Evolutionary conservation across 176 grass and related monocot species (phyloP).

Genomic region (Carex littledalei): DNA sequence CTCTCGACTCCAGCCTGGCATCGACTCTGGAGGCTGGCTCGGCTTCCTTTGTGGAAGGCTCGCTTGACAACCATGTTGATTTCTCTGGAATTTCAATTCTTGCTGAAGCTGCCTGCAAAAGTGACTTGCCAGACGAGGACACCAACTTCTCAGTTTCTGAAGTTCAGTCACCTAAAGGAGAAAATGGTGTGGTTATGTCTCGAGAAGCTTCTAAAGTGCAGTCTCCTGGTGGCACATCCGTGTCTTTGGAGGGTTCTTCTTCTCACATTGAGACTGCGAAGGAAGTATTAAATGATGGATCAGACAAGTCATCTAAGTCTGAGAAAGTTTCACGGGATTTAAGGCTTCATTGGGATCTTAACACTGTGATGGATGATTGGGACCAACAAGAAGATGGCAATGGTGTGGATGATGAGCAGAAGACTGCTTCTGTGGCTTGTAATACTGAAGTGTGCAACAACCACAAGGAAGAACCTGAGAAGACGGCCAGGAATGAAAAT

Average conservation of each 20-base stretch:
- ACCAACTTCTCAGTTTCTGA: conserved; percentile 27
- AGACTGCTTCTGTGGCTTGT: conserved; percentile 20
- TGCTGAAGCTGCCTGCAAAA: conserved; percentile 77
- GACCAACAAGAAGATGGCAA: conserved; percentile 28
- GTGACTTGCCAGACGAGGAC: conserved; percentile 36
- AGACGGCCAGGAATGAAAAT: neutral
- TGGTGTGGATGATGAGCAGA: conserved; percentile 15
- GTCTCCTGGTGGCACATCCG: neutral
- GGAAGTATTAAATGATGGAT: conserved; percentile 21
- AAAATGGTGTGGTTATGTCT: conserved; percentile 17
- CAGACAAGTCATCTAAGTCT: conserved; percentile 16
- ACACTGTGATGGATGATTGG: conserved; percentile 83
- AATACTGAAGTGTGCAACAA: conserved; percentile 17
- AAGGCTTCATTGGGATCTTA: conserved; percentile 96
- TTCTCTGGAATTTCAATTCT: conserved; percentile 99
- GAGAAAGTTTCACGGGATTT: conserved; percentile 35
- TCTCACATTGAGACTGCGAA: neutral
- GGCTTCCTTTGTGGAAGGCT: conserved; percentile 31
- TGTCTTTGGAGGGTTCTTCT: neutral
- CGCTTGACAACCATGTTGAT: conserved; percentile 47
- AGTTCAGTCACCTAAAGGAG: conserved; percentile 35
- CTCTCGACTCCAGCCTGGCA: conserved; percentile 36
- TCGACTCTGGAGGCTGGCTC: conserved; percentile 33
- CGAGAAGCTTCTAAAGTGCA: conserved; percentile 16
- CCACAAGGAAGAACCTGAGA: neutral